Percentiles rank a stretch among this genome's conserved stretches.
Evolutionary conservation across 2,329 filamentous ascomycete species (phyloP).

Genomic region (Xylariaceae sp.): DNA sequence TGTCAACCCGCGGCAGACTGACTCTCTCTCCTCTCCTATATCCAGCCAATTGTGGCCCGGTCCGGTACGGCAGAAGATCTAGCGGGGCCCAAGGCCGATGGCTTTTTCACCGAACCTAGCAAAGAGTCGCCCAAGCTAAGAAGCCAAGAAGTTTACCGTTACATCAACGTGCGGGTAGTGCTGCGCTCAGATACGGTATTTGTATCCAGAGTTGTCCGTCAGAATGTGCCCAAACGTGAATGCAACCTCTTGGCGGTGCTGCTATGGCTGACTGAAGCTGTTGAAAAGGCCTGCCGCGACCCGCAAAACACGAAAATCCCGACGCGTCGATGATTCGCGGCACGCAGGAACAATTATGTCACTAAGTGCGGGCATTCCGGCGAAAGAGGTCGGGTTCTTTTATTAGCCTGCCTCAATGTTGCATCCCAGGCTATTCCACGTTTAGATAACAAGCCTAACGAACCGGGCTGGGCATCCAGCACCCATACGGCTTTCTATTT

Average conservation of each 20-base stretch:
- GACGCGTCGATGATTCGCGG: constrained; percentile 31
- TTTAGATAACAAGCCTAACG: constrained; percentile 14
- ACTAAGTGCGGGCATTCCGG: constrained; percentile 16
- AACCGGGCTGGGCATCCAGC: constrained; percentile 8
- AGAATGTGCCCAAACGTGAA: constrained; percentile 15
- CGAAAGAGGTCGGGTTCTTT: constrained; percentile 14
- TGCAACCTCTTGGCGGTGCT: constrained; percentile 31
- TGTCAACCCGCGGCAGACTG: background rate
- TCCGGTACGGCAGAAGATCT: background rate
- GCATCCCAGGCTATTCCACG: constrained; percentile 11
- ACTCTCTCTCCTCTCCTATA: background rate
- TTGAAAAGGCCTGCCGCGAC: constrained; percentile 1
- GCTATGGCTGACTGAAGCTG: constrained; percentile 21
- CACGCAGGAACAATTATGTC: constrained; percentile 25
- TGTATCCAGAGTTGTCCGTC: too few species aligned
- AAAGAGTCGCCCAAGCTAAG: constrained; percentile 17
- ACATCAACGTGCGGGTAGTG: constrained; percentile 20
- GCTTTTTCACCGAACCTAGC: constrained; percentile 11
- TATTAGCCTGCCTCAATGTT: constrained; percentile 19
- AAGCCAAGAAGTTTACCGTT: constrained; percentile 25
- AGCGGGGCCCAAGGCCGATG: background rate
- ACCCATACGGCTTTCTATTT: too few species aligned
- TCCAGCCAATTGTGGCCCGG: constrained; percentile 1
- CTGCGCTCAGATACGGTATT: constrained; percentile 16
- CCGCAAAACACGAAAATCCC: constrained; percentile 24